phyloP scores from a whole-genome alignment of 2,329 filamentous ascomycete genomes.

The Cladosporium sp. region DNA sequence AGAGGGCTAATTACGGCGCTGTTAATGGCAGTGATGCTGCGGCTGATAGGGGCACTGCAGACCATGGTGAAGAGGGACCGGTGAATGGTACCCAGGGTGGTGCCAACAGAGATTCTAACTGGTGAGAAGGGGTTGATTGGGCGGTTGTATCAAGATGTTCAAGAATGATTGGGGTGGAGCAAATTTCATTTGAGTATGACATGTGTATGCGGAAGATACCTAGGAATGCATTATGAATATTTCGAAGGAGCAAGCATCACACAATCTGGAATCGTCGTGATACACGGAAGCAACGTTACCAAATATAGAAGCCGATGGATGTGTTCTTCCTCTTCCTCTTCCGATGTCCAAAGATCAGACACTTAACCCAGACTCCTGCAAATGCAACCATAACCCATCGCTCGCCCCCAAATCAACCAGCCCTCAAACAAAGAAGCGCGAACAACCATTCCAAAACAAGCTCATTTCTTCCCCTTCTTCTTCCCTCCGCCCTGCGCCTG shows the following conservation, averaged over 20 bases:
- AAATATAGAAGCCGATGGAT: no score
- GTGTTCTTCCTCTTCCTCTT: no score
- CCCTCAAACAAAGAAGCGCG: neutral
- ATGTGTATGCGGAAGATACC: no score
- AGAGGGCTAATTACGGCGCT: slow-evolving; percentile 27
- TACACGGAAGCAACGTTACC: no score
- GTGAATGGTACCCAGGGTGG: slow-evolving; percentile 10
- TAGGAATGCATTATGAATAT: no score
- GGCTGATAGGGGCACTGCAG: slow-evolving; percentile 13
- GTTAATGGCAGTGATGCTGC: slow-evolving; percentile 8
- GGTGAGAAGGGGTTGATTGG: slow-evolving; percentile 2
- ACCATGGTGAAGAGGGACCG: slow-evolving; percentile 14
- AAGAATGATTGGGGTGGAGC: neutral
- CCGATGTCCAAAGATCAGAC: no score
- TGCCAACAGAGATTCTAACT: slow-evolving; percentile 14
- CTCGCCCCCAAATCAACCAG: neutral
- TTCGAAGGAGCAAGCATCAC: no score
- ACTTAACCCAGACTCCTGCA: neutral
- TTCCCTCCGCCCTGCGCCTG: slow-evolving; percentile 35
- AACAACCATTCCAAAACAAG: neutral
- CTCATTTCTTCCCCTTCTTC: slow-evolving; percentile 54
- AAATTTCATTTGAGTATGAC: no score
- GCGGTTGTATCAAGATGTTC: neutral
- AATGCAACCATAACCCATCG: neutral
- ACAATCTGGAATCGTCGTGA: no score